Percentiles rank a stretch among this genome's conserved stretches.
Evolutionary conservation across 75 land plant species (phyloP).

Genomic region (Pinus albicaulis): DNA sequence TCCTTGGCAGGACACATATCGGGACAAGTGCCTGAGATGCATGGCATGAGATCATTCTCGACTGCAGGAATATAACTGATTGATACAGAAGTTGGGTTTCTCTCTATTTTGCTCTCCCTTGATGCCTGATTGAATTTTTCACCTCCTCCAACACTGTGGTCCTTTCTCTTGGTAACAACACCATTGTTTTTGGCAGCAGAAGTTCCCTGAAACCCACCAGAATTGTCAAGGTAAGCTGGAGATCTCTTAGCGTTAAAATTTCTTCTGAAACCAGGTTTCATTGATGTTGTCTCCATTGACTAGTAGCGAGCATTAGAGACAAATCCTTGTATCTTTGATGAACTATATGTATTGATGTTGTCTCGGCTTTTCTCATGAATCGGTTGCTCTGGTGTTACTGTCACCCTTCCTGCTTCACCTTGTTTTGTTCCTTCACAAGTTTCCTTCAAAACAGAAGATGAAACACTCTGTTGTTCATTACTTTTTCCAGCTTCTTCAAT

Average conservation of each 20-base stretch:
- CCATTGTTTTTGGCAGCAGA: background rate
- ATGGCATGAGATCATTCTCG: background rate
- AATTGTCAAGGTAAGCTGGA: background rate
- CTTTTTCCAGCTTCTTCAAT: too few relatives aligned
- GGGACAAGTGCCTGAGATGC: slow-evolving; percentile 55
- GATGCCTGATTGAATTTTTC: background rate
- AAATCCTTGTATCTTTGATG: too few relatives aligned
- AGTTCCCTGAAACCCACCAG: background rate
- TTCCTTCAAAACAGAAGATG: too few relatives aligned
- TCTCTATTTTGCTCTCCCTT: too few relatives aligned
- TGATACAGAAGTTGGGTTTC: background rate
- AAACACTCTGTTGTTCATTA: too few relatives aligned
- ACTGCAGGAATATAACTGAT: background rate
- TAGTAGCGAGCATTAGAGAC: too few relatives aligned
- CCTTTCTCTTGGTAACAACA: background rate
- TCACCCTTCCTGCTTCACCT: too few relatives aligned
- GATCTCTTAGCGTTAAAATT: background rate
- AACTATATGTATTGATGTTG: too few relatives aligned
- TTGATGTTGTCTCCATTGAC: too few relatives aligned
- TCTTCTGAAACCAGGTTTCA: background rate
- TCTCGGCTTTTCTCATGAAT: too few relatives aligned
- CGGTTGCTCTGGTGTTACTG: too few relatives aligned
- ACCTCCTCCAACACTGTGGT: background rate
- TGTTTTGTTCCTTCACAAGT: too few relatives aligned
- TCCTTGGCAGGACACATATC: slow-evolving; percentile 87